A percentile compares a stretch with the other conserved stretches of the same genome.
Evolutionary conservation across 202 grass and related monocot genomes (phyloP).

Genomic region (Eragrostis tef): DNA sequence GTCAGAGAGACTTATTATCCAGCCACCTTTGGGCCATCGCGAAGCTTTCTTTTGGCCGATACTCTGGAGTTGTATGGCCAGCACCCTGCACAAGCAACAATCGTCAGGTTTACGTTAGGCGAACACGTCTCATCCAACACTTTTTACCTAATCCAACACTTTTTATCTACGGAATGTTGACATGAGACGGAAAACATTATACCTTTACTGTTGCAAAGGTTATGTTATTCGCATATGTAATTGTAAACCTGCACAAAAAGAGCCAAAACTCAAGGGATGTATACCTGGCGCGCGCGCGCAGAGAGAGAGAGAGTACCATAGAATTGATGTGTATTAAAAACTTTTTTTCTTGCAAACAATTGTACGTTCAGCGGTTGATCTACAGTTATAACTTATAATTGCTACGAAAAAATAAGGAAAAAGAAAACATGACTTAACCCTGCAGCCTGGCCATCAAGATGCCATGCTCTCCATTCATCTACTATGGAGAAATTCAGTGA

Average conservation of each 20-base stretch:
- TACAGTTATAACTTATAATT: too few relatives aligned
- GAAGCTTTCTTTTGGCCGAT: conserved; percentile 49
- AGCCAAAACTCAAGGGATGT: not conserved
- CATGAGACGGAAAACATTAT: not conserved
- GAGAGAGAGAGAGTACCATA: not conserved
- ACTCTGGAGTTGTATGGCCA: conserved; percentile 42
- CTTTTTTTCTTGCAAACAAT: not conserved
- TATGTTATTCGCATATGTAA: conserved; percentile 51
- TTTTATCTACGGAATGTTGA: not conserved
- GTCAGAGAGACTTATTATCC: conserved; percentile 42
- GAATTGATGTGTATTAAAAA: not conserved
- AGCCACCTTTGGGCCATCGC: conserved; percentile 51
- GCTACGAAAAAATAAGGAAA: too few relatives aligned
- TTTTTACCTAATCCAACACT: not conserved
- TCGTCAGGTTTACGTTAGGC: not conserved
- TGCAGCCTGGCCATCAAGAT: conserved; percentile 50
- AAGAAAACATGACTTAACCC: conserved; percentile 45
- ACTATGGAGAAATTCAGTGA: conserved; percentile 56
- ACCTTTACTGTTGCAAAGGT: conserved; percentile 76
- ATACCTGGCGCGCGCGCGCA: too few relatives aligned
- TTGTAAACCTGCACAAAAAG: conserved; percentile 51
- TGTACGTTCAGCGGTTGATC: too few relatives aligned
- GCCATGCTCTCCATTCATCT: conserved; percentile 68
- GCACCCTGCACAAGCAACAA: conserved; percentile 45
- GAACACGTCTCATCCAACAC: not conserved